Evolutionary conservation across 495 filamentous ascomycete genomes (phyloP).

Genomic region (Penicillium manginii): DNA sequence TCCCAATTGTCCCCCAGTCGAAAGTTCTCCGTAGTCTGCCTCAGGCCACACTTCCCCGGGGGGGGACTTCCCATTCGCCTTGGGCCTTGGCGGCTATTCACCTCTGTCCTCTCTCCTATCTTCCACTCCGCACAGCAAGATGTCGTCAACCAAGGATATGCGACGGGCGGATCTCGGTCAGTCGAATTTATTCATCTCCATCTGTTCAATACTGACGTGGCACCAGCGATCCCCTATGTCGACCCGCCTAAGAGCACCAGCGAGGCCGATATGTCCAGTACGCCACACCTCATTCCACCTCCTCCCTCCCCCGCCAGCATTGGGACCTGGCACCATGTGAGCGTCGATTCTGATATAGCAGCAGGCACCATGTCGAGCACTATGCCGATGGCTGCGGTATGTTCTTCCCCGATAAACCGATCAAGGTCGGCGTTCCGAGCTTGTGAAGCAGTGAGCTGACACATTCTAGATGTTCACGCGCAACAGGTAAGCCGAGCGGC

Average conservation of each 20-base stretch:
- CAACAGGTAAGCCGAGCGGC: conserved; percentile 65
- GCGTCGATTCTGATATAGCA: conserved; percentile 12
- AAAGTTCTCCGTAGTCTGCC: neutral
- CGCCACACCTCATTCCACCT: conserved; percentile 9
- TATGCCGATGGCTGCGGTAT: conserved; percentile 86
- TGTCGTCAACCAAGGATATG: conserved; percentile 86
- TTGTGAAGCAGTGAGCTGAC: conserved; percentile 23
- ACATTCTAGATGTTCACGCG: conserved; percentile 76
- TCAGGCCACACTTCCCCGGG: neutral
- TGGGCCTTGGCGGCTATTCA: conserved; percentile 6
- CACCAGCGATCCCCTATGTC: conserved; percentile 64
- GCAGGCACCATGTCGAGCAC: conserved; percentile 77
- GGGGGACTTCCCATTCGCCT: neutral
- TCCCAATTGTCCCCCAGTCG: neutral
- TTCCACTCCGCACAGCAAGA: conserved; percentile 34
- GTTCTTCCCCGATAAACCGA: conserved; percentile 24
- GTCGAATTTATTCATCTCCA: conserved; percentile 18
- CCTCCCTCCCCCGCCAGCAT: neutral
- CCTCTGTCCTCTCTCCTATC: conserved; percentile 16
- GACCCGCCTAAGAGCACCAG: conserved; percentile 59
- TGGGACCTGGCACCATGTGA: neutral
- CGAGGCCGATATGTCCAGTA: conserved; percentile 59
- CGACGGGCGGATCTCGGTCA: conserved; percentile 81
- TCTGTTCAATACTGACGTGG: neutral
- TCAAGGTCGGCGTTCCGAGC: conserved; percentile 2